Evolutionary conservation across 805 yeast genomes (phyloP).

Genomic region (Kluyveromyces starmeri): DNA sequence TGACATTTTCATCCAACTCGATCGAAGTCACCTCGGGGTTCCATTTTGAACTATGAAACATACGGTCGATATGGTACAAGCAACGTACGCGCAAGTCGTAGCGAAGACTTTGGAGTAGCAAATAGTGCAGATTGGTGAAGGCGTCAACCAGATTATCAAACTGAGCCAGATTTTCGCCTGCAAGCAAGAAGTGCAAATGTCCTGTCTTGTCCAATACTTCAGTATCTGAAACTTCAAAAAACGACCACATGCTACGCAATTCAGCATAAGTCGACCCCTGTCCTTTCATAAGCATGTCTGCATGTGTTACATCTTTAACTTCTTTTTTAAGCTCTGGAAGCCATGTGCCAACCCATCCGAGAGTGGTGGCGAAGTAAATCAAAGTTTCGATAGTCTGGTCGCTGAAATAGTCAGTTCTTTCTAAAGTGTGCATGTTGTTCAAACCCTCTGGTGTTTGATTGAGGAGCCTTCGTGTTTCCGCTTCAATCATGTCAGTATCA

Average conservation of each 20-base stretch:
- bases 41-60: conserved; percentile 24
- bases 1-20: conserved; percentile 23
- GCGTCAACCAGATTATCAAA: conserved; percentile 16
- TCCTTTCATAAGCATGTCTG: not conserved
- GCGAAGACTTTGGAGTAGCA: conserved; percentile 18
- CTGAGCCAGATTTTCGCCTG: conserved; percentile 10
- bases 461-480: conserved; percentile 26
- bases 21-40: conserved; percentile 24
- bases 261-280: conserved; percentile 14
- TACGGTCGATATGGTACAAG: conserved; percentile 20
- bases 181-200: conserved; percentile 16
- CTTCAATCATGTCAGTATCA: conserved; percentile 12
- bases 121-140: conserved; percentile 14
- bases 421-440: conserved; percentile 21
- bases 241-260: conserved; percentile 32
- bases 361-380: conserved; percentile 43
- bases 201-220: conserved; percentile 12
- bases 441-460: conserved; percentile 26
- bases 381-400: conserved; percentile 41
- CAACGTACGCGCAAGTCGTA: conserved; percentile 25
- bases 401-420: conserved; percentile 47
- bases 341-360: conserved; percentile 53
- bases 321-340: conserved; percentile 45
- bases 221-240: conserved; percentile 29
- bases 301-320: conserved; percentile 11